Evolutionary conservation across 208 protist species (phyloP).

Genomic region (Trypanosoma cruzi): DNA sequence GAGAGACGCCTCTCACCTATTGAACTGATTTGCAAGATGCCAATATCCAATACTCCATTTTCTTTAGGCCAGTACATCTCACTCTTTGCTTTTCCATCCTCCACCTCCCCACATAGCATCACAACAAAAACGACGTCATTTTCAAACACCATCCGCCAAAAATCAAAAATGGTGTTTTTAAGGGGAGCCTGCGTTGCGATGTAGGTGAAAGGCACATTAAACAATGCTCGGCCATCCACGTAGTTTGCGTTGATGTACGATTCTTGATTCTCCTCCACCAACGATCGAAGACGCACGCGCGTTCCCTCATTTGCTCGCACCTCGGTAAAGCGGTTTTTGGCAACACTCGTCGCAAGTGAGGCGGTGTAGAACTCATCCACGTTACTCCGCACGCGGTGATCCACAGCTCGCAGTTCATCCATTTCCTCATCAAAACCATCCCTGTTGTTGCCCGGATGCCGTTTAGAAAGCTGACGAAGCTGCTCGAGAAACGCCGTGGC

Average conservation of each 20-base stretch:
- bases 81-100: slow-evolving; percentile 78
- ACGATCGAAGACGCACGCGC: slow-evolving; percentile 45
- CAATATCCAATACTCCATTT: slow-evolving; percentile 47
- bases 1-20: slow-evolving; percentile 42
- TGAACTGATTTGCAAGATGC: slow-evolving; percentile 46
- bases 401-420: slow-evolving; percentile 44
- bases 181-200: slow-evolving; percentile 91
- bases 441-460: slow-evolving; percentile 27
- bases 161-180: slow-evolving; percentile 79
- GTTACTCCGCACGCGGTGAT: slow-evolving; percentile 64
- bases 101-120: slow-evolving; percentile 77
- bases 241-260: slow-evolving; percentile 93
- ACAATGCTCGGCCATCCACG: slow-evolving; percentile 60
- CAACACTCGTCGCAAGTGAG: slow-evolving; percentile 59
- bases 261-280: slow-evolving; percentile 32
- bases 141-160: slow-evolving; percentile 93
- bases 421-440: slow-evolving; percentile 76
- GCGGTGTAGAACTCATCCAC: slow-evolving; percentile 75
- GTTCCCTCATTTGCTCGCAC: slow-evolving; percentile 76
- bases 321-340: slow-evolving; percentile 78
- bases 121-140: slow-evolving; percentile 77
- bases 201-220: slow-evolving; percentile 85
- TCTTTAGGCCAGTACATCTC: slow-evolving; percentile 79
- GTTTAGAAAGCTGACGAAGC: slow-evolving; percentile 28
- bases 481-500: slow-evolving; percentile 30